Base-by-base conservation (phyloP, 805 yeast genomes). In the Barnettozyma populi region DNA sequence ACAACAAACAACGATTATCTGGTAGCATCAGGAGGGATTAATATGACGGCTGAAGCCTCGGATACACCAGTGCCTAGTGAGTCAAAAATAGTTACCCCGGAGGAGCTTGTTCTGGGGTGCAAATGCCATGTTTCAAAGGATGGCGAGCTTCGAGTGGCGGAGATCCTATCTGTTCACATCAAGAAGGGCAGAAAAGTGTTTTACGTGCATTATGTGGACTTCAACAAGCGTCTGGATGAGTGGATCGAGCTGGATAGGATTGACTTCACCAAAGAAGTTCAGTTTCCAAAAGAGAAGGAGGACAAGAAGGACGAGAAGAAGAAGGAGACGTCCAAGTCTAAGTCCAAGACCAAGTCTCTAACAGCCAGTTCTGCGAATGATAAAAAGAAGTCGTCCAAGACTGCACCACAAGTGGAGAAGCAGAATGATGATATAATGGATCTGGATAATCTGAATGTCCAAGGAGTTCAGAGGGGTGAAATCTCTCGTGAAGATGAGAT, bases 221-320 rank as follows among this genome's bases (percentile, higher is more conserved):
- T 84, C 72, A 94, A 94, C 71, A 94, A 94, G 66, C 85, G 99
- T 65, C 75, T 94, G 56, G 99, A 94, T 69, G 99, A 94, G 65
- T 92, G 98, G 98, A 79, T 94, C 7, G 72, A 76, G 19, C 73
- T 79, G 5, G 82, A 80, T 34, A 74, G 95, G 45, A 81, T 94
- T 10, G 87, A 89, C 62, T 75, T 81, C 46, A 70, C 74, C n/a
- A 71, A 80, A 47, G 88, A 88, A 0, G 78, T 92, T 47, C 77
- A 78, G 18, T 71, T 80, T 53, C 97, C 97, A 0, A 80, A 78
- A 53, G 80, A 81, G 0, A 78, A 76, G 51, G 68, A 67, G 16
- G 32, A 29, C 32, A 43, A 48, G 41, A 37, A 45, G 31, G 69
- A 61, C 41, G 76, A 72, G 59, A 76, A 73, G 49, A 80, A 73